Conservation (phyloP, 352 stramenopile species). For the Pythium phragmiticola region DNA sequence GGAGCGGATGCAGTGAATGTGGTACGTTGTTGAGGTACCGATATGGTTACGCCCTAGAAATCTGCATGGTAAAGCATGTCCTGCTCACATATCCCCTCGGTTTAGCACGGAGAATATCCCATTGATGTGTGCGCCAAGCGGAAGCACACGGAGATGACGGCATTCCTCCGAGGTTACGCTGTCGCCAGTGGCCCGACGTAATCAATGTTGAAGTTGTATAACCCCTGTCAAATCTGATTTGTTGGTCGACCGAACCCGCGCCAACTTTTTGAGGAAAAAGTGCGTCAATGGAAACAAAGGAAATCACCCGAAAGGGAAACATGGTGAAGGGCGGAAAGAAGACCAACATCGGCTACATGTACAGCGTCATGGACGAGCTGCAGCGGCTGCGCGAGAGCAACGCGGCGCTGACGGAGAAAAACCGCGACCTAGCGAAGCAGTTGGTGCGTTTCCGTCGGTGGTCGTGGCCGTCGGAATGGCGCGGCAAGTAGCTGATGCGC, state of each 20-base stretch:
- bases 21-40: conserved; percentile 2
- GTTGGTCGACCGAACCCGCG: conserved; percentile 2
- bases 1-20: conserved; percentile 1
- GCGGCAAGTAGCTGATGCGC: neutral
- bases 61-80: neutral
- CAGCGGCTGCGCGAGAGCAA: conserved; percentile 51
- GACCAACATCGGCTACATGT: conserved; percentile 44
- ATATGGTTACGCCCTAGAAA: neutral
- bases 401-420: conserved; percentile 46
- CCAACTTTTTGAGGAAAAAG: neutral
- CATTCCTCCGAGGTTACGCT: conserved; percentile 22
- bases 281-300: neutral
- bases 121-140: conserved; percentile 22
- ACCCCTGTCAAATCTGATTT: conserved; percentile 22
- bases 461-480: neutral
- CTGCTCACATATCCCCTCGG: neutral
- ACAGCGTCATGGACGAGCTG: conserved; percentile 65
- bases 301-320: conserved; percentile 1
- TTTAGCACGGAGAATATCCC: conserved; percentile 8
- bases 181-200: neutral
- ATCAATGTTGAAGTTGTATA: conserved; percentile 26
- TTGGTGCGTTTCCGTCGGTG: conserved; percentile 33
- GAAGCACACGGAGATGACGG: conserved; percentile 21
- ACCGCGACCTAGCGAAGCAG: conserved; percentile 61
- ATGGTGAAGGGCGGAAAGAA: conserved; percentile 29